Base-by-base conservation (phyloP, 2,329 filamentous ascomycete species). In the Cladophialophora chaetospira region DNA sequence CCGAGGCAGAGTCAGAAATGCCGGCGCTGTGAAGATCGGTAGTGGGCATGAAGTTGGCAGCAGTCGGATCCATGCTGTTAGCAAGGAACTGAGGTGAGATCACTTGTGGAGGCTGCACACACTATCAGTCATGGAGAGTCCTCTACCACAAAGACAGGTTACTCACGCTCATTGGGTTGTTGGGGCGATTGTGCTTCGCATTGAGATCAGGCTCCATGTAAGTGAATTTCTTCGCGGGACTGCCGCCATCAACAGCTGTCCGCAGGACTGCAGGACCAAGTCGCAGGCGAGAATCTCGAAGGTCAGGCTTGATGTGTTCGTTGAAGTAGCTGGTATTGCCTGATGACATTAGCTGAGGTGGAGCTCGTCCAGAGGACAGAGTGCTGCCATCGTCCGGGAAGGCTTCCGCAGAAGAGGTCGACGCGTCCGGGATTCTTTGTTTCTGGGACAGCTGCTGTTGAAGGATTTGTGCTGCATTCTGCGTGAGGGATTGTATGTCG, bases 191-290 rank as follows among this genome's bases (percentile, higher is more conserved):
- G 5, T 25, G 19, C 10, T 29, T 46, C 33, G 45, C 28, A n/a
- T 35, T 25, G n/a, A 25, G 29, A 19, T 17, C 17, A 28, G 29
- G n/a, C 21, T 57, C 35, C 21, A 33, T 25, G 6, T 43, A 36
- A 40, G 23, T 51, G 10, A 23, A 13, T 43, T 43, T 52, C 49
- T 58, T 62, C 10, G 36, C 44, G 31, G 59, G 59, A 35, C 59
- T 61, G n/a, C 56, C 56, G n/a, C 57, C 55, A 10, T 62, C 58
- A 19, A 64, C 59, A 25, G 61, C 59, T 17, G 62, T 60, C 21
- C 63, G 57, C 17, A 64, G 44, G n/a, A 53, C 62, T 29, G 59
- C 61, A 40, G 61, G 55, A 9, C 61, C 62, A n/a, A 64, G 33
- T 13, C 58, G 56, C 29, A 65, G 55, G 26, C 61, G 51, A n/a